Base-by-base conservation (phyloP, 306 rosid genomes). In the Prunus mira region DNA sequence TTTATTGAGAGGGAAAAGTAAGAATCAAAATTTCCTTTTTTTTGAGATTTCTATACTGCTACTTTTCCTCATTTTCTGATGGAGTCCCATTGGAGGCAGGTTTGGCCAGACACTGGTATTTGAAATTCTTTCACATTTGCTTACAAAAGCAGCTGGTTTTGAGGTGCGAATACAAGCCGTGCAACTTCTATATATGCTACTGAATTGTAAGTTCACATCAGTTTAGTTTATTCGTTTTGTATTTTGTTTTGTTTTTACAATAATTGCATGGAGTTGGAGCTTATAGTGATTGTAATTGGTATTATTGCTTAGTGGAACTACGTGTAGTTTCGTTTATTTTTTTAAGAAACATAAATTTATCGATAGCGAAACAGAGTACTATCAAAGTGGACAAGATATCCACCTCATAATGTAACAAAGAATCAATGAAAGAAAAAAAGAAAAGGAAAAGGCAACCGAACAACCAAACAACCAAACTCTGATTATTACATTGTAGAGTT, bases 101-200 rank as follows among this genome's bases (percentile, higher is more conserved):
- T 85, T 94, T 84, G 83, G 83, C 75, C 83, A 77, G 66, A 65
- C 80, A 72, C 81, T 67, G 61, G 79, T 89, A 58, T 92, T 92
- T 82, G 88, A 86, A 81, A 80, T 87, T 74, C 81, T 92, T 58
- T 62, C 89, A 38, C 84, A 85, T 75, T 80, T 92, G 81, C 91
- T 94, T 65, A 82, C 77, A 80, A 89, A 87, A 86, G 96, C 90
- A 76, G 87, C 91, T 71, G 96, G 95, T 66, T 79, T 92, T 76
- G 78, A 15, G 52, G 89, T 89, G 67, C 93, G 82, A 82, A 89
- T 74, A 41, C 86, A 81, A 78, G 86, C 88, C 17, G 79, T 94
- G 61, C 87, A 87, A 69, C 87, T 94, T 82, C 79, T 94, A 34
- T 90, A 87, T 78, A 87, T 94, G 66, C 82, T 90, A 28, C 79